Base-by-base conservation (phyloP, 371 early-diverging fungal species). In the Parasitella parasitica region DNA sequence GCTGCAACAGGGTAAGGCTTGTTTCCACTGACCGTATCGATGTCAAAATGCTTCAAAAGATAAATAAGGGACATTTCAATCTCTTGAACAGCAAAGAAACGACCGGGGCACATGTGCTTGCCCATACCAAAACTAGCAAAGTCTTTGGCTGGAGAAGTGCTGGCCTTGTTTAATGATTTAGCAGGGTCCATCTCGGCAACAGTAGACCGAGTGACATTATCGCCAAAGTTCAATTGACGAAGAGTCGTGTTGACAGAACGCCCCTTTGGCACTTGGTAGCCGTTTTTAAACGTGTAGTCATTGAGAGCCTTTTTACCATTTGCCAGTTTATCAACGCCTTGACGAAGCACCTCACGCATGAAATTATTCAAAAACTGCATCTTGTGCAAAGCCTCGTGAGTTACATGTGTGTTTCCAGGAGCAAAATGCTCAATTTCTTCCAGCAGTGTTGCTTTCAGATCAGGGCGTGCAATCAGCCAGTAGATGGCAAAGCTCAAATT, bases 31-130 rank as follows among this genome's bases (percentile, higher is more conserved):
- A 20, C 56, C 0, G 71, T 59, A 6, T 52, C 35, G 13, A 78
- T 46, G 22, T 75, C 57, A 35, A 57, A 78, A 9, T 65, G 22
- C 12, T 65, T 59, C 4, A 78, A 16, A 8, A 75, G 30, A 9
- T 69, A 56, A 15, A 75, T 39, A 3, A 75, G 18, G 1, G 73
- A 43, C 36, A 78, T 58, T 57, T 80, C 76, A 49, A 84, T 72
- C 54, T 84, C 83, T 20, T 75, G 76, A 8, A 76, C 64, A 28
- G 84, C 84, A 60, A 84, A 76, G 71, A 77, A 82, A 18, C 82
- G 75, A 52, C 68, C 60, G 12, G 74, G 75, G 35, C 77, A 75
- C 16, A 77, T 50, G 34, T 75, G 75, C 20, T 67, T 69, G 4
- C 78, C 78, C 24, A 72, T 32, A 32, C 78, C 78, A 46, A 77